A percentile compares a stretch with the other conserved stretches of the same genome.
Evolutionary conservation across 805 yeast species (phyloP).

Genomic region (Saturnispora besseyi): DNA sequence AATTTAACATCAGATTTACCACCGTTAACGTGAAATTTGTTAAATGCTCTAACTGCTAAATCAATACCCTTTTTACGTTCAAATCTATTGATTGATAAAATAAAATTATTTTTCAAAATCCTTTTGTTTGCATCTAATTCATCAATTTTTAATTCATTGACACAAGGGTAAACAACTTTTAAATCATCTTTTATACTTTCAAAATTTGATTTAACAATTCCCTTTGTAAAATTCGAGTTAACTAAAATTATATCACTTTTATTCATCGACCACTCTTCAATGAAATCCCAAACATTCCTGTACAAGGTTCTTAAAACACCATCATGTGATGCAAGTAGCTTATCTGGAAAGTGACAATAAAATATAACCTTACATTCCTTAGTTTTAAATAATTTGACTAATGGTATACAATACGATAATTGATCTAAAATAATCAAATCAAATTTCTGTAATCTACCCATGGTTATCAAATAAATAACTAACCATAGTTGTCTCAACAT

Average conservation of each 20-base stretch:
- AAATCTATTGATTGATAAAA: slow-evolving; percentile 79
- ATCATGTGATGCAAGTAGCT: slow-evolving; percentile 54
- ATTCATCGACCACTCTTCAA: slow-evolving; percentile 75
- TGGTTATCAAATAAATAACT: slow-evolving; percentile 35
- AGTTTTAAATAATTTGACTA: slow-evolving; percentile 40
- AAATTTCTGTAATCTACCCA: slow-evolving; percentile 39
- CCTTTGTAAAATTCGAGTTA: slow-evolving; percentile 75
- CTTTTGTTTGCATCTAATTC: slow-evolving; percentile 26
- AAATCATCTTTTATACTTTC: slow-evolving; percentile 33
- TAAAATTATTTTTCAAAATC: slow-evolving; percentile 34
- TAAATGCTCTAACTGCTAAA: slow-evolving; percentile 66
- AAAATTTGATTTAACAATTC: slow-evolving; percentile 62
- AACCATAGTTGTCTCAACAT: slow-evolving; percentile 73
- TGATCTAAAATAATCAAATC: slow-evolving; percentile 86
- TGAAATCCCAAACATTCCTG: slow-evolving; percentile 72
- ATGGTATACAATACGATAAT: slow-evolving; percentile 73
- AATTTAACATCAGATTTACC: slow-evolving; percentile 35
- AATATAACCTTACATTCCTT: slow-evolving; percentile 51
- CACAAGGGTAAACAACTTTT: slow-evolving; percentile 71
- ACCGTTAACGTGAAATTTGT: slow-evolving; percentile 32
- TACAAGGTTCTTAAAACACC: slow-evolving; percentile 52
- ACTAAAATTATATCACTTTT: slow-evolving; percentile 76
- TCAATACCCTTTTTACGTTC: slow-evolving; percentile 79
- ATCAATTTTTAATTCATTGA: slow-evolving; percentile 31
- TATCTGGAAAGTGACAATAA: slow-evolving; percentile 96